Base-by-base conservation (phyloP, 257 asterid species). In the Scutellaria baicalensis region DNA sequence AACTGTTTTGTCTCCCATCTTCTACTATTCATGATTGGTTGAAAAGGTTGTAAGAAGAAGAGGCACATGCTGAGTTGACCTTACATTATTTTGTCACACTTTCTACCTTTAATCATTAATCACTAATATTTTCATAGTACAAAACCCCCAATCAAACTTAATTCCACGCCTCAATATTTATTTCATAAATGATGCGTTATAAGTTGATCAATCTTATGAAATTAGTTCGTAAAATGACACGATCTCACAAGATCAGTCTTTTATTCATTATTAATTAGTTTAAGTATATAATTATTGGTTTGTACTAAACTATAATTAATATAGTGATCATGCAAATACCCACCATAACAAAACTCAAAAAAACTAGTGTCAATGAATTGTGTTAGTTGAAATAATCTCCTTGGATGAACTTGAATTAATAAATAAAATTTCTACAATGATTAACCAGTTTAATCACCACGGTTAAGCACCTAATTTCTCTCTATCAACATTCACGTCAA, bases 41-140 rank as follows among this genome's bases (percentile, higher is more conserved):
- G 12, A 31, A 59, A 23, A 14, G 35, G n/a, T 7, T 18, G 59
- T 42, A 52, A 61, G 68, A 36, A 61, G 68, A 36, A 62, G 48
- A 44, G 42, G 76, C 80, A 75, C 82, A 77, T 77, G 80, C 27
- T 33, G 16, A 64, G 76, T 70, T 81, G 80, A 77, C 80, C 68
- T 66, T 12, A 33, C 54, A 65, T 43, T 17, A 69, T 59, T 17
- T 39, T 17, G 11, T 33, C 23, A n/a, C 17, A 27, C 33, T 55
- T 35, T 18, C n/a, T 27, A 39, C 7, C 6, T 35, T 43, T 50
- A 43, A 62, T 59, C 35, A 63, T 73, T 5, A 4, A 5, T 11
- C 9, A 54, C 8, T 2, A 27, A 27, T 27, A 27, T 27, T 27
- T 27, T 27, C 33, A 27, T 27, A 5, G 4, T 4, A 27, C 2